Conservation (phyloP, 2,329 filamentous ascomycete species). For the Trichoderma afroharzianum region DNA sequence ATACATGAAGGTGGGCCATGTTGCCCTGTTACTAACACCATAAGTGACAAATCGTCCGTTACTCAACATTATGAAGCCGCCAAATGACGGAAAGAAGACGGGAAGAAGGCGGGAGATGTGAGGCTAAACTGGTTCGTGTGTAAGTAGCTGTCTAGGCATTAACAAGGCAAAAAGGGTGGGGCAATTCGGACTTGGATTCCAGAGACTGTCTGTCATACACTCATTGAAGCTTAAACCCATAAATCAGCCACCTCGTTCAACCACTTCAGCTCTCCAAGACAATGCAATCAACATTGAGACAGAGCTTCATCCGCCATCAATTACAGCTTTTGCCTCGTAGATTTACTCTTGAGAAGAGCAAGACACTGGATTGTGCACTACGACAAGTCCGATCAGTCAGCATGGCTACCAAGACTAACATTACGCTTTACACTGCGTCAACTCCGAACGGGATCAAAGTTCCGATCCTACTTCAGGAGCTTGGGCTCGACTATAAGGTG, state of each 20-base stretch:
- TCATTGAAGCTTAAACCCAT: background rate
- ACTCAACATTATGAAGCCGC: background rate
- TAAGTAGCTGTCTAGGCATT: background rate
- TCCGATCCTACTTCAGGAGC: background rate
- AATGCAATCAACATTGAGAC: background rate
- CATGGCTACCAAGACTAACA: background rate
- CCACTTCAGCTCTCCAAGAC: background rate
- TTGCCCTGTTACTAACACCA: too few relatives aligned
- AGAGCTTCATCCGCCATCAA: background rate
- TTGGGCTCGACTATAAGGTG: background rate
- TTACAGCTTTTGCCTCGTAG: background rate
- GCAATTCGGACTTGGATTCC: background rate
- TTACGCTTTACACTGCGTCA: background rate
- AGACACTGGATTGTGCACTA: background rate
- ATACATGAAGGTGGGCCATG: too few relatives aligned
- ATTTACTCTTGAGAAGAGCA: background rate
- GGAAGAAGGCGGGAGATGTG: background rate
- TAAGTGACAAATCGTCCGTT: background rate
- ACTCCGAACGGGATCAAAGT: background rate
- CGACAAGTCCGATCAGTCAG: background rate
- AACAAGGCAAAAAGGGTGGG: background rate
- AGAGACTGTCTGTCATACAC: background rate
- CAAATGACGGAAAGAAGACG: background rate
- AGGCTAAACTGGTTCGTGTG: background rate
- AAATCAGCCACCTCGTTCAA: background rate